Conservation (phyloP, 2,329 filamentous ascomycete genomes). For the Cladosporium sp. region DNA sequence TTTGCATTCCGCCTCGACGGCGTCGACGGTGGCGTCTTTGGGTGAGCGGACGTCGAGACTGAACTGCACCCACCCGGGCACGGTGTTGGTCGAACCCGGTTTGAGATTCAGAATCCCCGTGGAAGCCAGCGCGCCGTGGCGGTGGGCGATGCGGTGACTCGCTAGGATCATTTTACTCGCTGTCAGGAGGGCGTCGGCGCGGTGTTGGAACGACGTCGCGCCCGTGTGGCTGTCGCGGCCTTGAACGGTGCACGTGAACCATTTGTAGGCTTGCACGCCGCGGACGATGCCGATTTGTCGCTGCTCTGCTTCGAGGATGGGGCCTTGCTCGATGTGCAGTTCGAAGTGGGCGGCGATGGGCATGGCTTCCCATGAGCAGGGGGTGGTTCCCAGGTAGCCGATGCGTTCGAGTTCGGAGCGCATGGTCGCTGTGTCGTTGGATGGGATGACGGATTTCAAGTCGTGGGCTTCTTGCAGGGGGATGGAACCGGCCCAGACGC, state of each 20-base stretch:
- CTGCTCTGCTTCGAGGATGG: conserved; percentile 61
- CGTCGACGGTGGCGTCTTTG: conserved; percentile 52
- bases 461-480: conserved; percentile 58
- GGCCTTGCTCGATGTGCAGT: conserved; percentile 81
- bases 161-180: conserved; percentile 65
- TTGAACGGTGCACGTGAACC: conserved; percentile 63
- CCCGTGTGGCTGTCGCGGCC: conserved; percentile 71
- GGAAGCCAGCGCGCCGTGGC: conserved; percentile 59
- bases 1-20: conserved; percentile 54
- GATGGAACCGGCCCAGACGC: conserved; percentile 68
- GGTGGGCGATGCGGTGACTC: conserved; percentile 59
- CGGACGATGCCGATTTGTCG: conserved; percentile 66
- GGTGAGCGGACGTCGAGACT: conserved; percentile 63
- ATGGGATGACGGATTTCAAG: conserved; percentile 54
- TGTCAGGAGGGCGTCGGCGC: conserved; percentile 65
- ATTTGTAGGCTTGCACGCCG: conserved; percentile 71
- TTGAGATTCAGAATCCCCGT: conserved; percentile 65
- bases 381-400: conserved; percentile 60
- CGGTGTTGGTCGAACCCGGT: conserved; percentile 69
- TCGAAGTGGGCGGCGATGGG: conserved; percentile 77
- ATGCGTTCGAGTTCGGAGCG: conserved; percentile 68
- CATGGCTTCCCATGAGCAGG: conserved; percentile 54
- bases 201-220: conserved; percentile 63
- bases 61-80: conserved; percentile 64
- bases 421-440: conserved; percentile 57